phyloP scores from a whole-genome alignment of 2,329 filamentous ascomycete genomes.

The Monilinia fructigena region DNA sequence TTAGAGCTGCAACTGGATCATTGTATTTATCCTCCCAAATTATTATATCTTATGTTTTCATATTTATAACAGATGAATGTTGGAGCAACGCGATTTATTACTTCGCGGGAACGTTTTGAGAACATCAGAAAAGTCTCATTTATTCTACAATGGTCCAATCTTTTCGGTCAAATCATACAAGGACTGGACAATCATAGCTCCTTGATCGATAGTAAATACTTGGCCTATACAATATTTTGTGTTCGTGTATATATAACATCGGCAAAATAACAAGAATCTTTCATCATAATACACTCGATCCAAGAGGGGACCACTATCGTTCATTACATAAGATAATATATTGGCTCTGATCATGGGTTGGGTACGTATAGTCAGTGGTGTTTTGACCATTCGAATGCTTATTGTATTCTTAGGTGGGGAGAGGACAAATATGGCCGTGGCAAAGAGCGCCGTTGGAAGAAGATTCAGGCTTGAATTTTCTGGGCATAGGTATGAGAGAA shows the following conservation, averaged over 20 bases:
- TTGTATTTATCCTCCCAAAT: neutral
- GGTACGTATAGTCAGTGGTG: conserved; percentile 28
- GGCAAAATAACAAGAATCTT: conserved; percentile 8
- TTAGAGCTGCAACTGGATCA: neutral
- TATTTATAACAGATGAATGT: conserved; percentile 8
- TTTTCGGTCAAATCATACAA: conserved; percentile 44
- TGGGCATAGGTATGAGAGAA: conserved; percentile 57
- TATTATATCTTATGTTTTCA: conserved; percentile 19
- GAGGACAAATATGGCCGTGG: conserved; percentile 51
- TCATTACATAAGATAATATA: conserved; percentile 5
- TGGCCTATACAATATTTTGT: neutral
- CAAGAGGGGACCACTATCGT: neutral
- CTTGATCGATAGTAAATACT: conserved; percentile 9
- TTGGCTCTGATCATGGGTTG: conserved; percentile 34
- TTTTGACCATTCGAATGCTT: conserved; percentile 36
- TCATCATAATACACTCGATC: neutral
- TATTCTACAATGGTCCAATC: conserved; percentile 53
- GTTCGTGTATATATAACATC: conserved; percentile 15
- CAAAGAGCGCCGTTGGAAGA: conserved; percentile 62
- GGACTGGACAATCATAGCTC: conserved; percentile 13
- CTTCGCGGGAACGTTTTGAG: neutral
- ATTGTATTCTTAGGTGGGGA: conserved; percentile 55
- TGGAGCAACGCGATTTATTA: conserved; percentile 7
- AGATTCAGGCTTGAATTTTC: conserved; percentile 81
- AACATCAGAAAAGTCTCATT: neutral